Base-by-base conservation (phyloP, 192 early-diverging fungal genomes). In the Mortierella claussenii region DNA sequence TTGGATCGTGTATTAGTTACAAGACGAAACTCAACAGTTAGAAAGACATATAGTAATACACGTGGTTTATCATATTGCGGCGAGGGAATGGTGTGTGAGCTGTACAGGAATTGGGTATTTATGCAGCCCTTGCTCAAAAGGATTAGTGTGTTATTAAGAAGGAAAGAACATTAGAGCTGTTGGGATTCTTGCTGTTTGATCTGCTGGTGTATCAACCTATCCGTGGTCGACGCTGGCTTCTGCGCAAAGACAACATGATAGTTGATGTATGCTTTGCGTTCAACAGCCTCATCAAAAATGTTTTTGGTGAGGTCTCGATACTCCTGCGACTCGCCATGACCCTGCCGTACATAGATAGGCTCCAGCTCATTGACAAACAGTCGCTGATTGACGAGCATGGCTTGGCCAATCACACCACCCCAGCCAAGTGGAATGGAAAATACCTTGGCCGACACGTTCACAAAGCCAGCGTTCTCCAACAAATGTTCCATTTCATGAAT, bases 1-100 rank as follows among this genome's bases (percentile, higher is more conserved):
- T 40, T 40, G n/a, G n/a, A n/a, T n/a, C n/a, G n/a, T n/a, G n/a
- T n/a, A n/a, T 43, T 66, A 75, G 71, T 13, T 75, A 75, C 57
- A 75, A 75, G 44, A 66, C 63, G 13, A 75, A 75, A 57, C 71
- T 75, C 55, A 75, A 75, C 57, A 66, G 63, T 60, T 75, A 75
- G 42, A 46, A 8, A 9, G 9, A 1, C 17, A 32, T 12, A 53
- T 7, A 17, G 31, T 53, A 26, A 53, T 21, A 32, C 11, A 30
- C 10, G 5, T 31, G 6, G 31, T 53, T 12, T 23, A 53, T 5
- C 18, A 53, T 53, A 53, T 26, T 49, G 4, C 47, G n/a, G n/a
- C n/a, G n/a, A n/a, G n/a, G n/a, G n/a, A n/a, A n/a, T n/a, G n/a
- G n/a, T n/a, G n/a, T n/a, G n/a, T n/a, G n/a, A n/a, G n/a, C n/a